Conservation (phyloP, 352 stramenopile genomes). For the Phytophthora kernoviae region DNA sequence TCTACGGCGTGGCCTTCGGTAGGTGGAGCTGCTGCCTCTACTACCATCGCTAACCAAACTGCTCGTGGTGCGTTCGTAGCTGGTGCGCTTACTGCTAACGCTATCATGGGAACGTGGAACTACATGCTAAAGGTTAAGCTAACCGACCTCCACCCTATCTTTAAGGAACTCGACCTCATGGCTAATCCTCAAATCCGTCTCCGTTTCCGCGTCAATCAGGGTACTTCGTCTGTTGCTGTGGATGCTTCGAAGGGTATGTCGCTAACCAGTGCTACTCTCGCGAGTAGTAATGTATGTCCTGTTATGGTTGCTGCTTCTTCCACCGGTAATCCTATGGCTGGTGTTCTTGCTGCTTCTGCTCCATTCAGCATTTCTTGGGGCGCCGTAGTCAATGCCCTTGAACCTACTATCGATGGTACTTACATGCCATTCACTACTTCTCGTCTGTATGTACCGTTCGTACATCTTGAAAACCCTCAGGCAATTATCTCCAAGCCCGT, state of each 20-base stretch:
- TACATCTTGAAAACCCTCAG: slow-evolving; percentile 5
- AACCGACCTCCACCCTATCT: not conserved
- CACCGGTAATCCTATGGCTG: not conserved
- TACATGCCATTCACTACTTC: slow-evolving; percentile 13
- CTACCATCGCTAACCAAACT: slow-evolving; percentile 5
- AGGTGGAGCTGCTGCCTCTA: not conserved
- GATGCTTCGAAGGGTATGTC: not conserved
- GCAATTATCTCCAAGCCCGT: slow-evolving; percentile 2
- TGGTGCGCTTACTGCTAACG: slow-evolving; percentile 4
- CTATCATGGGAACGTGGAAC: not conserved
- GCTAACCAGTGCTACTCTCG: slow-evolving; percentile 2
- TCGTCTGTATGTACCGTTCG: slow-evolving; percentile 10
- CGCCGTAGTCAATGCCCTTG: slow-evolving; percentile 5
- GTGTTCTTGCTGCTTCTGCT: slow-evolving; percentile 7
- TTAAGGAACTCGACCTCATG: not conserved
- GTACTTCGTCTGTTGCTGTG: not conserved
- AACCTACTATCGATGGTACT: slow-evolving; percentile 11
- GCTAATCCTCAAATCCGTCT: not conserved
- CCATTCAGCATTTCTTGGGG: slow-evolving; percentile 7
- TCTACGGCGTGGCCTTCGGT: not conserved
- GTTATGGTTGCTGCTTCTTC: slow-evolving; percentile 1
- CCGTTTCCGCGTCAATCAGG: slow-evolving; percentile 2
- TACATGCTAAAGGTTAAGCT: slow-evolving; percentile 1
- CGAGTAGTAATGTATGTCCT: slow-evolving; percentile 1
- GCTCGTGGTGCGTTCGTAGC: slow-evolving; percentile 8